A percentile compares a stretch with the other conserved stretches of the same genome.
Evolutionary conservation across 495 filamentous ascomycete species (phyloP).

Genomic region (Aspergillus cavernicola): DNA sequence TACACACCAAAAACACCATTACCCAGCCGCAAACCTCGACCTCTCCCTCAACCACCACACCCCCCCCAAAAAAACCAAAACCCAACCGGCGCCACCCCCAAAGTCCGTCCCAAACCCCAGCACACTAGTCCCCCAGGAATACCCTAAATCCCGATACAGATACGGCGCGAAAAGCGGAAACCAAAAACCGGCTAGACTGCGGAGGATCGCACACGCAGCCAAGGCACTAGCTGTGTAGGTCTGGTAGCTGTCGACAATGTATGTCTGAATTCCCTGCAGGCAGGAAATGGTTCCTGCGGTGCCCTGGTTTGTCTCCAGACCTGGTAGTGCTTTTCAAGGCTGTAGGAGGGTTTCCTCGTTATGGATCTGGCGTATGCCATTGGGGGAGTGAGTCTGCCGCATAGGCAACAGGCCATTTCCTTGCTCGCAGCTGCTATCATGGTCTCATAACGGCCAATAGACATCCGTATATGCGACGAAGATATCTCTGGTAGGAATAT

Average conservation of each 20-base stretch:
- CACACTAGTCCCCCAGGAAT: slow-evolving; percentile 61
- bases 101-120: slow-evolving; percentile 52
- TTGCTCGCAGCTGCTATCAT: too few relatives aligned
- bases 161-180: slow-evolving; percentile 74
- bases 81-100: slow-evolving; percentile 57
- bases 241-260: slow-evolving; percentile 72
- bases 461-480: too few relatives aligned
- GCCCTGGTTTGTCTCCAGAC: too few relatives aligned
- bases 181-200: slow-evolving; percentile 67
- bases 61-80: slow-evolving; percentile 61
- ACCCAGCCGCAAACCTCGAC: slow-evolving; percentile 67
- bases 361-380: too few relatives aligned
- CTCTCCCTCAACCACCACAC: slow-evolving; percentile 50
- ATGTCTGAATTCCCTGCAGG: slow-evolving; percentile 70
- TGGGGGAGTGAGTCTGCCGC: too few relatives aligned
- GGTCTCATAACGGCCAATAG: too few relatives aligned
- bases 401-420: too few relatives aligned
- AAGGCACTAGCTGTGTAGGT: slow-evolving; percentile 71
- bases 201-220: slow-evolving; percentile 61
- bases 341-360: too few relatives aligned
- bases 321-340: too few relatives aligned
- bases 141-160: slow-evolving; percentile 54
- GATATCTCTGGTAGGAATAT: too few relatives aligned
- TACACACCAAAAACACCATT: too few relatives aligned
- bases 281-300: slow-evolving; percentile 55